Conservation (phyloP, 2,329 filamentous ascomycete genomes). For the Metarhizium anisopliae region DNA sequence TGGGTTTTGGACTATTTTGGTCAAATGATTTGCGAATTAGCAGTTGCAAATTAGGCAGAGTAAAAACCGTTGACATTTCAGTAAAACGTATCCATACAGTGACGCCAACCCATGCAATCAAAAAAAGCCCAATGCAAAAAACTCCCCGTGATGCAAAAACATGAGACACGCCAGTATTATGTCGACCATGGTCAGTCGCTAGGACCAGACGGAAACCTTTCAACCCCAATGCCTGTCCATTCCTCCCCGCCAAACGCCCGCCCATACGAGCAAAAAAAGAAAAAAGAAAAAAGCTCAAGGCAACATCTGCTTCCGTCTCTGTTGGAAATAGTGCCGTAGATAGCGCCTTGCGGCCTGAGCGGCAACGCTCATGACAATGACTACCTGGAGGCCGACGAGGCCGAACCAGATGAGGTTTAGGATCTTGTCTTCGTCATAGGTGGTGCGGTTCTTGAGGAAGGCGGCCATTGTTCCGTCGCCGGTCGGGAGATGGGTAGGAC, state of each 20-base stretch:
- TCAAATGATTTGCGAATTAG: not conserved
- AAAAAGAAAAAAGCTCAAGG: not conserved
- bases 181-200: not conserved
- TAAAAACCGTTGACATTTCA: not conserved
- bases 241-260: no score
- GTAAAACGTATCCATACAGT: not conserved
- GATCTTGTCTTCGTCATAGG: conserved; percentile 25
- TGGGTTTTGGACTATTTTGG: not conserved
- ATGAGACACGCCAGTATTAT: not conserved
- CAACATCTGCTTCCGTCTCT: conserved; percentile 5
- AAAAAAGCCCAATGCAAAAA: not conserved
- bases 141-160: not conserved
- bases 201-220: not conserved
- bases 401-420: conserved; percentile 39
- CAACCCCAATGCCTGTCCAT: not conserved
- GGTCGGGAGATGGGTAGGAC: not conserved
- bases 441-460: conserved; percentile 17
- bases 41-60: not conserved
- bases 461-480: conserved; percentile 9
- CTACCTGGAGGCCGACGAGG: conserved; percentile 34
- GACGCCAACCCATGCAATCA: not conserved
- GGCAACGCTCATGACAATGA: conserved; percentile 33
- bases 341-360: conserved; percentile 14
- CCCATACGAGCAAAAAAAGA: no score
- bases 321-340: conserved; percentile 5